Percentiles rank a stretch among this genome's conserved stretches.
These are phyloP conservation scores for Macrophomina pseudophaseolina DNA, from an alignment of 2,329 filamentous ascomycete species.

Conservation along the genomic window DNA sequence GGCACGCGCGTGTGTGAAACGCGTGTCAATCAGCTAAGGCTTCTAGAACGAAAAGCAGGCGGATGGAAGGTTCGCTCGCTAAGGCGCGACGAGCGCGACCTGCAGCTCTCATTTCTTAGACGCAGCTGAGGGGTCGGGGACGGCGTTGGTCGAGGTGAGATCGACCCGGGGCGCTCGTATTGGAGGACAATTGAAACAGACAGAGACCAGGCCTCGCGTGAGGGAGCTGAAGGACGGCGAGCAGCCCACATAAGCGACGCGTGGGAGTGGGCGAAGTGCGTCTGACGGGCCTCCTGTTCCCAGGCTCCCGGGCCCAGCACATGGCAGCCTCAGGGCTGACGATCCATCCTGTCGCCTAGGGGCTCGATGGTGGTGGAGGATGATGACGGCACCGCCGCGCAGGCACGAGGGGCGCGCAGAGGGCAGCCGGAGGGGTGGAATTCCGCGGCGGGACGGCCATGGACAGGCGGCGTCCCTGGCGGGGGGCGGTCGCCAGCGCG, in stretches of 20 bases:
- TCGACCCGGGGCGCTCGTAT: constrained; percentile 10
- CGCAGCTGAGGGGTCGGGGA: background rate
- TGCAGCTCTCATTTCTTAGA: background rate
- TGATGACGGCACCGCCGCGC: background rate
- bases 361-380: constrained; percentile 1
- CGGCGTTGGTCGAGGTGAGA: background rate
- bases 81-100: constrained; percentile 8
- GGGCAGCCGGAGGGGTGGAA: constrained; percentile 14
- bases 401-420: constrained; percentile 7
- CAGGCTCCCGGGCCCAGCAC: constrained; percentile 9
- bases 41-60: constrained; percentile 23
- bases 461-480: constrained; percentile 1
- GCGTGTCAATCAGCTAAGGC: background rate
- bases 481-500: background rate
- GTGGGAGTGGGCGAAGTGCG: constrained; percentile 12
- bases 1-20: background rate
- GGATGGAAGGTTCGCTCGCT: background rate
- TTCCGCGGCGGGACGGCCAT: constrained; percentile 2
- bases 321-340: constrained; percentile 14
- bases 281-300: constrained; percentile 17
- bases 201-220: constrained; percentile 10
- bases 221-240: constrained; percentile 8
- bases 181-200: constrained; percentile 14
- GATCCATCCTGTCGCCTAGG: constrained; percentile 14
- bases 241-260: constrained; percentile 22